Conservation (phyloP, 2,329 filamentous ascomycete genomes). For the Phialocephala sp. region DNA sequence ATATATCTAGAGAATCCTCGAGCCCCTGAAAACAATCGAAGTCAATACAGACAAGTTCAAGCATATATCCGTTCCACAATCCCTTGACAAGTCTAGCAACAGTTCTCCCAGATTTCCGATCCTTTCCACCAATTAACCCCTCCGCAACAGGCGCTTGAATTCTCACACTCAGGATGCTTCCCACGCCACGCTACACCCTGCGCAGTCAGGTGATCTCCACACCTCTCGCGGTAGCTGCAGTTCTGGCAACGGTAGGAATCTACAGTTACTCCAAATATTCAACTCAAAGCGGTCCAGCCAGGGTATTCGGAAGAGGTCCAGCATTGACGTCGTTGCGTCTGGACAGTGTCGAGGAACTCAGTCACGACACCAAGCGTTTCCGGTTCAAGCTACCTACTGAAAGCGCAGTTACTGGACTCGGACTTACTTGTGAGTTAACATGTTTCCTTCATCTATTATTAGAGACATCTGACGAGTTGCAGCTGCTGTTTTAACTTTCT, state of each 20-base stretch:
- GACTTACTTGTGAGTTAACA: slow-evolving; percentile 50
- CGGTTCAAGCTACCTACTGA: slow-evolving; percentile 59
- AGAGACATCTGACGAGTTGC: slow-evolving; percentile 5
- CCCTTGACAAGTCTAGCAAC: not conserved
- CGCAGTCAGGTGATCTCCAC: not conserved
- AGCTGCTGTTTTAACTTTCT: slow-evolving; percentile 62
- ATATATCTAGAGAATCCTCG: not conserved
- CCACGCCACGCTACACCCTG: not conserved
- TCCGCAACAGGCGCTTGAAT: not conserved
- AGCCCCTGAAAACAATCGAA: not conserved
- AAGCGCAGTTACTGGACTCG: slow-evolving; percentile 53
- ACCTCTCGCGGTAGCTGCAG: not conserved
- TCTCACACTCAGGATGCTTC: not conserved
- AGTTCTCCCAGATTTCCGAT: not conserved
- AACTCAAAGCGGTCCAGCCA: not conserved
- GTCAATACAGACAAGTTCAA: not conserved
- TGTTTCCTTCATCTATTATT: slow-evolving; percentile 12
- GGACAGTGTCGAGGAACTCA: slow-evolving; percentile 57
- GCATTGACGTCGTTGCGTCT: slow-evolving; percentile 41
- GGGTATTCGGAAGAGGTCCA: not conserved
- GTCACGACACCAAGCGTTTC: slow-evolving; percentile 63
- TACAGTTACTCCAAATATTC: slow-evolving; percentile 3
- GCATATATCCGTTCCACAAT: not conserved
- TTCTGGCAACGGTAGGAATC: not conserved
- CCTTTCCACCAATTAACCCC: not conserved